Evolutionary conservation across 192 early-diverging fungal genomes (phyloP), one percentile per base, ranked within the genome.

Genomic region (Linnemannia elongata): DNA sequence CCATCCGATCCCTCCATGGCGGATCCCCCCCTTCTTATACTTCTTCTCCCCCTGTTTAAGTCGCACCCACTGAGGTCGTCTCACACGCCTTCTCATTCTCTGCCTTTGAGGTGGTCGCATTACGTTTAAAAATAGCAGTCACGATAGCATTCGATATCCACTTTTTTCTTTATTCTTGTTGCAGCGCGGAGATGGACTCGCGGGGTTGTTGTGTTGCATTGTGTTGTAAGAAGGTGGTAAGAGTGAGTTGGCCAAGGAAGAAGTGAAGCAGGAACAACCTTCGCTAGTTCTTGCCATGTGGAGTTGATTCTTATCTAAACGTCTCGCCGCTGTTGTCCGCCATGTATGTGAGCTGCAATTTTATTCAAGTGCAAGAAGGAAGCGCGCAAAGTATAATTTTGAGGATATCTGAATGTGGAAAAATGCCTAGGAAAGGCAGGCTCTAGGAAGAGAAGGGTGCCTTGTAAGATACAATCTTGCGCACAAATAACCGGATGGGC

Each of bases 1-100:
- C 83, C 83, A 86, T 74, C 75, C 57, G 75, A 86, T 74, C 57
- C 68, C 69, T 44, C 20, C 38, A 54, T 72, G 13, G 69, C 27
- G 72, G 36, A 49, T 77, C 72, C 42, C 24, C 38, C 42, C 27
- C 69, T 38, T 27, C 63, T 69, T 83, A 72, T 78, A 74, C 20
- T 3, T 55, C 52, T 12, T 52, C 49, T n/a, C n/a, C n/a, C n/a
- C n/a, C n/a, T n/a, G n/a, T n/a, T n/a, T n/a, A 12, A 55, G 54
- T 55, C 54, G 54, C 15, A 22, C 54, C 15, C 54, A 55, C 54
- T 55, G 54, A 6, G 20, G 20, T 18, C 54, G 54, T 24, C 41
- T 41, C n/a, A n/a, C n/a, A n/a, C n/a, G n/a, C n/a, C n/a, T n/a
- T n/a, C 1, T 49, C 20, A 17, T 0, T 52, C 49, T 39, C 38